Conservation (phyloP, 2,329 filamentous ascomycete genomes). For the Botrytis aclada region DNA sequence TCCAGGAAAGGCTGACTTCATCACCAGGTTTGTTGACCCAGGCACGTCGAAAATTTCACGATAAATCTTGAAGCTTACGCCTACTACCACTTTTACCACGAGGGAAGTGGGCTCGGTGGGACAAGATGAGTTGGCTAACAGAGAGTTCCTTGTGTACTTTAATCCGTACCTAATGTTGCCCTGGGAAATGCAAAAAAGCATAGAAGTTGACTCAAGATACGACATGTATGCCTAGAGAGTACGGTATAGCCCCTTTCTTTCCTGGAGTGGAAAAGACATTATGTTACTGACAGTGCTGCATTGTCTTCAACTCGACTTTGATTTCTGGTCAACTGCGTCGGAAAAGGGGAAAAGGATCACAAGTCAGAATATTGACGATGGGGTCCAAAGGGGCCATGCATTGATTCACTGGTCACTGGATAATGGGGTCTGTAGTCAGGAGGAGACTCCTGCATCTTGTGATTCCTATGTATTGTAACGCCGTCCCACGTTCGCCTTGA, state of each 20-base stretch:
- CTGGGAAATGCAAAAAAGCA: neutral
- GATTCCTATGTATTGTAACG: neutral
- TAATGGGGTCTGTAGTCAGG: neutral
- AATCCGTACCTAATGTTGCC: neutral
- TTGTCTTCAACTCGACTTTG: neutral
- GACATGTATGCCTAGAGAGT: neutral
- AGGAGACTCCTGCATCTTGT: neutral
- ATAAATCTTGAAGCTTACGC: neutral
- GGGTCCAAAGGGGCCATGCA: constrained; percentile 1
- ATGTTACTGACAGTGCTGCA: neutral
- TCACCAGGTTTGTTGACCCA: constrained; percentile 5
- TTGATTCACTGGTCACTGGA: neutral
- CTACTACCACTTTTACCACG: neutral
- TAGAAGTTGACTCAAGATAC: neutral
- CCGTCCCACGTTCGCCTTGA: neutral
- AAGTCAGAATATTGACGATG: neutral
- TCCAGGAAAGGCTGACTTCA: constrained; percentile 3
- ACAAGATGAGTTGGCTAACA: neutral
- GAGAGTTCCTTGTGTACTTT: neutral
- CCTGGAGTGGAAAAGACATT: neutral
- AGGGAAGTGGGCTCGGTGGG: neutral
- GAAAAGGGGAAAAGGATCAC: neutral
- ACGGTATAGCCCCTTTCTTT: neutral
- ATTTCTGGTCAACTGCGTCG: neutral
- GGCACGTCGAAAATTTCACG: neutral